A percentile compares a stretch with the other conserved stretches of the same genome.
Conservation (phyloP, 768 basidiomycete genomes). For the Xerocomellus amylosporus region DNA sequence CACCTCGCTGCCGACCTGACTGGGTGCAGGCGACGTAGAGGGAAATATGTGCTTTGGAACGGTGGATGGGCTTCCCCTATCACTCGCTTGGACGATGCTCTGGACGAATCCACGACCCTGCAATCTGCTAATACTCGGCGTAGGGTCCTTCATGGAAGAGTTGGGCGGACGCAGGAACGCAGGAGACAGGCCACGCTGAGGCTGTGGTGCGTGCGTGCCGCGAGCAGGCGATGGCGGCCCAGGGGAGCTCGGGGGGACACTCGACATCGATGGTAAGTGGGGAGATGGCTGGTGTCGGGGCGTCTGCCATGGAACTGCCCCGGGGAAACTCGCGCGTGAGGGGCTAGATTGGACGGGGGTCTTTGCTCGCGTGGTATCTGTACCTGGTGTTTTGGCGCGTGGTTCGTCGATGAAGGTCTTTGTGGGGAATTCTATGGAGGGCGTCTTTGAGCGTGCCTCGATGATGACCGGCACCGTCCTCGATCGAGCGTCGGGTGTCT, state of each 20-base stretch:
- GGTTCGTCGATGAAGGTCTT: constrained; percentile 17
- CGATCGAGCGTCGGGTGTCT: constrained; percentile 21
- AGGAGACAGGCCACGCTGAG: constrained; percentile 46
- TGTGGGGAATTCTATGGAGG: constrained; percentile 10
- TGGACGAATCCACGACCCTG: constrained; percentile 87
- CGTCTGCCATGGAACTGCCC: constrained; percentile 22
- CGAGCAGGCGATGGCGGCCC: constrained; percentile 39
- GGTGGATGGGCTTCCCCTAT: constrained; percentile 39
- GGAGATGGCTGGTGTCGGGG: constrained; percentile 30
- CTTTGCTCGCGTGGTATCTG: constrained; percentile 18
- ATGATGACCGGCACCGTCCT: constrained; percentile 10
- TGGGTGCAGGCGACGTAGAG: constrained; percentile 31
- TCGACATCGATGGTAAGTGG: constrained; percentile 31
- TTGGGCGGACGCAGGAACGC: constrained; percentile 52
- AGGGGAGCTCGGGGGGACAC: constrained; percentile 20
- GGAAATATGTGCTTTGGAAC: constrained; percentile 27
- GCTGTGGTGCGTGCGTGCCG: constrained; percentile 42
- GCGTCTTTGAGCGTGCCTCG: constrained; percentile 21
- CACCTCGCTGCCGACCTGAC: constrained; percentile 33
- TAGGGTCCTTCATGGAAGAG: constrained; percentile 62
- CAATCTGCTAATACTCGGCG: constrained; percentile 77
- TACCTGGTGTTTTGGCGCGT: constrained; percentile 21
- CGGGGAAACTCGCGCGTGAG: constrained; percentile 16
- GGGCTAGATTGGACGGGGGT: constrained; percentile 17
- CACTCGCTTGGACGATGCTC: constrained; percentile 72